Base-by-base conservation (phyloP, 2,329 filamentous ascomycete species). In the Epichloe sylvatica region DNA sequence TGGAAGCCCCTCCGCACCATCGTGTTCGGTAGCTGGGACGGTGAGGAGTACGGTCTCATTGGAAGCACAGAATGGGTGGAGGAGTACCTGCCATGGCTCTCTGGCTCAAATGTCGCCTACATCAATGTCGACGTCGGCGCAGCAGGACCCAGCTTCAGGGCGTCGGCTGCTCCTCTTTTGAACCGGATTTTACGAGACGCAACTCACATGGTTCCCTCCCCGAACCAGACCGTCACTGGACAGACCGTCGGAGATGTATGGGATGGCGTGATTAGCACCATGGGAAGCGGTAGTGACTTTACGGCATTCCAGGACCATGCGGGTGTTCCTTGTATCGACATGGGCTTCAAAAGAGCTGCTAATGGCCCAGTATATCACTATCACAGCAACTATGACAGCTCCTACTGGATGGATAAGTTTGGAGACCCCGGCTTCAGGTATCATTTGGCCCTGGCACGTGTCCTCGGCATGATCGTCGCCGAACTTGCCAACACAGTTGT, bases 41-140 rank as follows among this genome's bases (percentile, higher is more conserved):
- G 82, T 34, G 84, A 88, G 66, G 89, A 95, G 65, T 94, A 95
- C 56, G 87, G 85, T 0, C 74, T 95, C 5, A 66, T 95, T 13
- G 90, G 90, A 4, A 88, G 83, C 48, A 94, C 90, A 0, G 90
- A 95, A 62, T 95, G 89, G 88, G 87, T 95, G 0, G 89, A 95
- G 62, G 87, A 95, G 56, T 87, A 86, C 58, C 67, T 94, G 0
- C 83, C 86, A 0, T 94, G 88, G 88, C 75, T 95, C 12, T 74
- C 75, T 2, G 73, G 74, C 4, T 75, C 84, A 39, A 84, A 81
- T 50, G 77, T 95, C 15, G 87, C 87, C 9, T 94, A 94, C 60
- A 67, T 95, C 54, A 94, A 95, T 63, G 80, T 94, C 50, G 90
- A 95, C 57, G 80, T 88, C 5, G 86, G 83, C 33, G 76, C 83